Base-by-base conservation (phyloP, 805 yeast genomes). In the Sugiyamaella americana region DNA sequence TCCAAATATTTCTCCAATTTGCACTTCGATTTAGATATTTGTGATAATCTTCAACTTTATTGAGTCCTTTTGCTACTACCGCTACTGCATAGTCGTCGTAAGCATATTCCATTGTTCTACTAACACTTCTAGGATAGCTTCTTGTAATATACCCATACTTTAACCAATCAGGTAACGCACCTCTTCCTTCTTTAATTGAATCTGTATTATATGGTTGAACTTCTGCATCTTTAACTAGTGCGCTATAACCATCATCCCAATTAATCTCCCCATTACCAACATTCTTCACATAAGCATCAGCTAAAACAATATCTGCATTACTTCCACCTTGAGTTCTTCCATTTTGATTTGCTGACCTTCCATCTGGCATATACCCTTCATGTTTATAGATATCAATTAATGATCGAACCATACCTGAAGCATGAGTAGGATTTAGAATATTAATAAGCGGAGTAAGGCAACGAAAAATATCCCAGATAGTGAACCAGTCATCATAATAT, bases 381-480 rank as follows among this genome's bases (percentile, higher is more conserved):
- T 60, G 48, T 45, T 60, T 53, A 51, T 62, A 64, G 22, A 58
- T 63, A 13, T 63, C 60, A 24, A 60, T 56, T 23, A 67, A 54
- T 1, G 62, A 44, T 35, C 65, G 51, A 3, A 65, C 49, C 49
- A 67, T 52, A 21, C 64, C 70, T 6, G 61, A 48, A 19, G 60
- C 61, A 24, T 60, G 50, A 5, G 46, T 44, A n/a, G 64, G 63
- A 41, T 58, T 55, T 18, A 65, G 44, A n/a, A 64, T 57, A 41
- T 63, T 58, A 40, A 60, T 49, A 18, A 64, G 49, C 41, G 72
- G 67, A 50, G 65, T 58, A 34, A 65, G 51, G 24, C 63, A 54
- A 47, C 74, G 38, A 61, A 69, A 63, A 17, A 69, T 58, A 56
- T 70, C 66, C 72, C 71, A 60, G 40, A 68, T 56, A 44, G 73